phyloP scores from a whole-genome alignment of 306 rosid species.

The Lathyrus sativus region DNA sequence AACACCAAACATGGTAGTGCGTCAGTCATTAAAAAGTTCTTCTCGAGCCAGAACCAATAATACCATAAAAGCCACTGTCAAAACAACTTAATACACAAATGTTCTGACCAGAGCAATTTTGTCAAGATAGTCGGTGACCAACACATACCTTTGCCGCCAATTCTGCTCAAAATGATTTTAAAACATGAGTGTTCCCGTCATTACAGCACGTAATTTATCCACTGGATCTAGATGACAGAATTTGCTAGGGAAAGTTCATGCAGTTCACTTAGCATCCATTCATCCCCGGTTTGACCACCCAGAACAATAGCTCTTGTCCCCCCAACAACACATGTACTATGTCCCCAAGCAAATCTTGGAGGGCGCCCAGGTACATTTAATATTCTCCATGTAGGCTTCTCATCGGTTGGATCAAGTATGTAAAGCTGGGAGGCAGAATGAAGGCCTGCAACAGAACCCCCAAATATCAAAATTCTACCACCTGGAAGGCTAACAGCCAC shows the following conservation, averaged over 20 bases:
- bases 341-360: slow-evolving; percentile 99
- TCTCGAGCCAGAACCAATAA: slow-evolving; percentile 62
- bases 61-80: slow-evolving; percentile 48
- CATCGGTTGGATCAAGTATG: slow-evolving; percentile 92
- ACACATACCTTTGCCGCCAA: slow-evolving; percentile 53
- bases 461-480: slow-evolving; percentile 94
- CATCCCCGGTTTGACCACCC: slow-evolving; percentile 99
- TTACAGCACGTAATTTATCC: slow-evolving; percentile 42
- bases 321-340: slow-evolving; percentile 97
- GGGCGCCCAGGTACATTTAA: slow-evolving; percentile 93
- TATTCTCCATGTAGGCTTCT: slow-evolving; percentile 98
- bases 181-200: slow-evolving; percentile 41
- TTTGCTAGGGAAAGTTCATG: slow-evolving; percentile 95
- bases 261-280: slow-evolving; percentile 96
- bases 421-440: slow-evolving; percentile 99
- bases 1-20: slow-evolving; percentile 56
- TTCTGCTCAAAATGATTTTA: slow-evolving; percentile 46
- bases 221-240: slow-evolving; percentile 57
- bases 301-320: slow-evolving; percentile 97
- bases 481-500: slow-evolving; percentile 98
- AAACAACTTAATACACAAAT: slow-evolving; percentile 43
- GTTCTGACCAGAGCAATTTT: slow-evolving; percentile 55
- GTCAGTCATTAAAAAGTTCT: slow-evolving; percentile 52
- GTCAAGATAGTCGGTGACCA: slow-evolving; percentile 49
- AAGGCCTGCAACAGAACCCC: slow-evolving; percentile 99